Evolutionary conservation across 2,329 filamentous ascomycete species (phyloP).

Genomic region (Trichoderma breve): DNA sequence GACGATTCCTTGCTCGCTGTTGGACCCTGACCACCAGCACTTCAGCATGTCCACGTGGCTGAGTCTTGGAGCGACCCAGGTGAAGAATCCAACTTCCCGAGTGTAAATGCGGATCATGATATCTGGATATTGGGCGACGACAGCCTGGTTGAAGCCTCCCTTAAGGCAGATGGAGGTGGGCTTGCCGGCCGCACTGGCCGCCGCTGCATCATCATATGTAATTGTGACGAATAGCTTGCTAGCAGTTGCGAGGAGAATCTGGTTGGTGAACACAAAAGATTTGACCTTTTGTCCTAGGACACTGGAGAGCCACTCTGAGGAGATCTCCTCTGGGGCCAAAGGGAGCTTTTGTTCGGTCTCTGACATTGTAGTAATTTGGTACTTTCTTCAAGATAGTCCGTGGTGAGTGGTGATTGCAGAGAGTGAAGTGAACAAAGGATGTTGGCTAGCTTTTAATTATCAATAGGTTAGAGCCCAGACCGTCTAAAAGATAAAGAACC

Average conservation of each 20-base stretch:
- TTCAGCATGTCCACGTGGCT: background rate
- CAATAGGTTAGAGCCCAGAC: background rate
- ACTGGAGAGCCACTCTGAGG: background rate
- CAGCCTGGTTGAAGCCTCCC: background rate
- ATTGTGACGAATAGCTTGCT: conserved; percentile 2
- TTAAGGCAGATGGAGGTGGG: background rate
- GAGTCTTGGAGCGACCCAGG: background rate
- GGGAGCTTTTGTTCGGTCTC: background rate
- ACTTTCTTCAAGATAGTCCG: background rate
- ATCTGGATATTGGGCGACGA: conserved; percentile 3
- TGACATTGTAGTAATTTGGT: background rate
- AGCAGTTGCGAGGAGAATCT: conserved; percentile 6
- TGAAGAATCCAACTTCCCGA: conserved; percentile 2
- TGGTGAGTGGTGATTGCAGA: background rate
- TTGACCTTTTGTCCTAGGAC: background rate
- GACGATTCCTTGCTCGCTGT: background rate
- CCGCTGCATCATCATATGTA: background rate
- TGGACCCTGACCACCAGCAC: background rate
- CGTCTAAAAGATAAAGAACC: background rate
- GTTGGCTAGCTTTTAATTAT: background rate
- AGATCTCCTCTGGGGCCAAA: background rate
- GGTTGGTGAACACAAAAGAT: background rate
- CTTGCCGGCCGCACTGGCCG: background rate
- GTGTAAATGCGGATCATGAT: background rate
- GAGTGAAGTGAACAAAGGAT: background rate